Evolutionary conservation across 352 stramenopile genomes (phyloP), one percentile per base, ranked within the genome.

Genomic region (Globisporangium canariense): DNA sequence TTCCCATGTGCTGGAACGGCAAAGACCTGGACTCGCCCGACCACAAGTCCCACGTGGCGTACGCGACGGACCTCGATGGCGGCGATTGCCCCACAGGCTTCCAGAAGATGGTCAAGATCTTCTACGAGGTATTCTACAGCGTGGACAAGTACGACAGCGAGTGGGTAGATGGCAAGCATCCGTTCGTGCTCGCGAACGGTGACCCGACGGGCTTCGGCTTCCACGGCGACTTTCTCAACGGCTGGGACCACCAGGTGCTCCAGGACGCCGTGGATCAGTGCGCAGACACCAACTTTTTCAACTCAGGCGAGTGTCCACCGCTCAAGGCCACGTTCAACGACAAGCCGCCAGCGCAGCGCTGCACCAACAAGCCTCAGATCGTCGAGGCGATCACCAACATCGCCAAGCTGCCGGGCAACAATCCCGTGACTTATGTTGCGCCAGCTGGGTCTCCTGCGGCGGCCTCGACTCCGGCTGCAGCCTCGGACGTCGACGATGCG

Each of bases 71-170:
- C 0, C 69, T 85, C 7, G 76, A 85, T 22, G 74, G 74, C 2
- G 76, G 76, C 18, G 63, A 62, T 16, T 85, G 76, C 46, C 74
- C 76, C 0, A 36, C 65, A 4, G 69, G 69, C 13, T 81, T 74
- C 65, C 66, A 78, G 67, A 85, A 85, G 64, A 81, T 85, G 69
- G 69, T 85, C 61, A 85, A 85, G 64, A 78, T 82, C 49, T 85
- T 85, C 57, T 85, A 78, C 65, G 76, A 85, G 58, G 67, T 71
- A 14, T 85, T 85, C 62, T 85, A 79, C 66, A 77, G 65, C 25
- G 74, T 85, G 16, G 76, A 62, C 25, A 69, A 80, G 62, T 85
- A 71, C 51, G 74, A 85, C 54, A 68, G 67, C 50, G 71, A 85
- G 70, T 82, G 74, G 76, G 69, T 74, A 14, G 71, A 70, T 25